A percentile compares a stretch with the other conserved stretches of the same genome.
Conservation (phyloP, 177 flowering plant genomes). For the Vitis hybrid region DNA sequence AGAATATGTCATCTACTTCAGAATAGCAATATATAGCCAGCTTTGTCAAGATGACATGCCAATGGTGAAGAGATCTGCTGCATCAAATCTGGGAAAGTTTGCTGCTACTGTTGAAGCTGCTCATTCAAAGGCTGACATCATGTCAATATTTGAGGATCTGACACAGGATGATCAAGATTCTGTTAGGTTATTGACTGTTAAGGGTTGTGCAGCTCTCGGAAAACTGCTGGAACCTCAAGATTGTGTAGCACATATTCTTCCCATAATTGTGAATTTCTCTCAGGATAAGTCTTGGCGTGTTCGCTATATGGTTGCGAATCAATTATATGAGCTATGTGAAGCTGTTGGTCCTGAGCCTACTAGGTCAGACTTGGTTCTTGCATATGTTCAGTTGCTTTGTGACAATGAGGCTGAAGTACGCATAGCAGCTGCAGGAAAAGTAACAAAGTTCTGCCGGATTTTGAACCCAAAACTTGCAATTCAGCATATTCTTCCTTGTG, state of each 20-base stretch:
- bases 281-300: slow-evolving; percentile 99
- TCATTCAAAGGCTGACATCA: slow-evolving; percentile 74
- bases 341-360: slow-evolving; percentile 98
- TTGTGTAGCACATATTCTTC: slow-evolving; percentile 89
- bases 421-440: slow-evolving; percentile 98
- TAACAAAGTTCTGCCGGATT: slow-evolving; percentile 81
- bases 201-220: slow-evolving; percentile 96
- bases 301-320: slow-evolving; percentile 98
- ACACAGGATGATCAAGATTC: slow-evolving; percentile 98
- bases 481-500: no score
- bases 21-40: no score
- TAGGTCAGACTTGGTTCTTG: slow-evolving; percentile 89
- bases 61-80: slow-evolving; percentile 95
- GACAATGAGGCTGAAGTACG: slow-evolving; percentile 99
- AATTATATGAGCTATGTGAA: slow-evolving; percentile 93
- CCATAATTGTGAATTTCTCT: slow-evolving; percentile 86
- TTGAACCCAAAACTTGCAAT: no score
- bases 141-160: slow-evolving; percentile 86
- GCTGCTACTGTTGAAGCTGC: slow-evolving; percentile 87
- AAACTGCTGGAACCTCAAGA: slow-evolving; percentile 91
- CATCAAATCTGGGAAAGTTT: slow-evolving; percentile 85
- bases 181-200: slow-evolving; percentile 90
- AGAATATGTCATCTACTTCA: no score
- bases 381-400: slow-evolving; percentile 90
- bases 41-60: slow-evolving; percentile 22